These are phyloP conservation scores for Aureobasidium mangrovei DNA, from an alignment of 2,329 filamentous ascomycete species.

Conservation along the genomic window DNA sequence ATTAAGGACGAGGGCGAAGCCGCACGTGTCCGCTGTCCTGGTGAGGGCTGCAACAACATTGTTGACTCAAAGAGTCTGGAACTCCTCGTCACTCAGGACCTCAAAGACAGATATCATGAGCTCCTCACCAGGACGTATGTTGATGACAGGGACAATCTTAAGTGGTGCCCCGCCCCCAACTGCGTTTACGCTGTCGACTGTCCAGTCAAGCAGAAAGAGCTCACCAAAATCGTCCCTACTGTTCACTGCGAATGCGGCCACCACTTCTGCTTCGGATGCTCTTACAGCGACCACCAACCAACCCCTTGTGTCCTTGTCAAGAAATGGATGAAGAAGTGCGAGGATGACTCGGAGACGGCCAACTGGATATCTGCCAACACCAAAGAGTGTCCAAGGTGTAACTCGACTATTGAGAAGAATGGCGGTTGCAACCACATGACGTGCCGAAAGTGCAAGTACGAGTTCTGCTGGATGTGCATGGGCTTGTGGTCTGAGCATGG, in stretches of 20 bases:
- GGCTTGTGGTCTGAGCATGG: slow-evolving; percentile 97
- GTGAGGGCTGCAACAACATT: slow-evolving; percentile 77
- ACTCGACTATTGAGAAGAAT: slow-evolving; percentile 98
- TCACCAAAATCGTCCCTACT: slow-evolving; percentile 77
- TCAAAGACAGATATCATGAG: slow-evolving; percentile 65
- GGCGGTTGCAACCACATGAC: slow-evolving; percentile 98
- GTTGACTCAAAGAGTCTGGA: slow-evolving; percentile 85
- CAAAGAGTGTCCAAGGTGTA: slow-evolving; percentile 93
- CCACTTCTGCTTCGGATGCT: slow-evolving; percentile 92
- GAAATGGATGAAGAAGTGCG: slow-evolving; percentile 95
- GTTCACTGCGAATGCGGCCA: slow-evolving; percentile 79
- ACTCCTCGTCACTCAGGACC: slow-evolving; percentile 54
- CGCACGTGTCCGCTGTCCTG: slow-evolving; percentile 86
- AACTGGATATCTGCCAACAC: slow-evolving; percentile 99
- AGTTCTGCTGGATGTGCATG: slow-evolving; percentile 99
- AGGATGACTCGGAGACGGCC: slow-evolving; percentile 94
- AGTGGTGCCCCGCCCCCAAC: slow-evolving; percentile 98
- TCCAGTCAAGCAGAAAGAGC: slow-evolving; percentile 74
- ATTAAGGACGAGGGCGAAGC: slow-evolving; percentile 94
- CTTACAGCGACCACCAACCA: slow-evolving; percentile 81
- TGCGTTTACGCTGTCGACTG: slow-evolving; percentile 92
- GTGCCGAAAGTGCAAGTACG: slow-evolving; percentile 87
- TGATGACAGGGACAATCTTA: slow-evolving; percentile 88
- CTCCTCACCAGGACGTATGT: slow-evolving; percentile 91
- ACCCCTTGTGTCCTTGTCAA: slow-evolving; percentile 87